phyloP scores from a whole-genome alignment of 805 yeast species.

The Jamesozyma lodderae region DNA sequence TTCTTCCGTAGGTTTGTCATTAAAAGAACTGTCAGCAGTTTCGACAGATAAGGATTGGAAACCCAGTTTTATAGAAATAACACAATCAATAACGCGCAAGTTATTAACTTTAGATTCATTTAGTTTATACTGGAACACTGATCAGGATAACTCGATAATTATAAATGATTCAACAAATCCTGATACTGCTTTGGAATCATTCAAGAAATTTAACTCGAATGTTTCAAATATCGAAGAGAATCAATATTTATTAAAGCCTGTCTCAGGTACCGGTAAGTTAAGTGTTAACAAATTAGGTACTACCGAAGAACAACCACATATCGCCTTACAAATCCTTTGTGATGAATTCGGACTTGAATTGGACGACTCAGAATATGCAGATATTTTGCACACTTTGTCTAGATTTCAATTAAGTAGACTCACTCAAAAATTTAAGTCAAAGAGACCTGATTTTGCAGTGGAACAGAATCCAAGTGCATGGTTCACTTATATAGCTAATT shows the following conservation, averaged over 20 bases:
- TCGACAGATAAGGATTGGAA: conserved; percentile 81
- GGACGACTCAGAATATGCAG: conserved; percentile 78
- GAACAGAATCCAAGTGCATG: conserved; percentile 66
- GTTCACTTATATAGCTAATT: conserved; percentile 74
- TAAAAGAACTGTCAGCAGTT: conserved; percentile 82
- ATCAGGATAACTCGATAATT: background rate
- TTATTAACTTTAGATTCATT: conserved; percentile 64
- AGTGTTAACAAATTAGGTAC: conserved; percentile 73
- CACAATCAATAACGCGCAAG: conserved; percentile 62
- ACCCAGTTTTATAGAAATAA: conserved; percentile 72
- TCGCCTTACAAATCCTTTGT: conserved; percentile 65
- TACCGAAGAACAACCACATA: conserved; percentile 58
- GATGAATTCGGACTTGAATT: conserved; percentile 84
- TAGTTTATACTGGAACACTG: conserved; percentile 76
- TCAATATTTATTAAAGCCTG: conserved; percentile 72
- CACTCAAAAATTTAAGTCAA: conserved; percentile 63
- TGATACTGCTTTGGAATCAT: conserved; percentile 20
- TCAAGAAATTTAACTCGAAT: background rate
- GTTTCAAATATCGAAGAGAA: conserved; percentile 6
- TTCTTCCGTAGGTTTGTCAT: conserved; percentile 72
- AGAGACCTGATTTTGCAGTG: conserved; percentile 48
- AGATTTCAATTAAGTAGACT: conserved; percentile 71
- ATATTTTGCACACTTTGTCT: conserved; percentile 71
- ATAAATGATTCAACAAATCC: conserved; percentile 29
- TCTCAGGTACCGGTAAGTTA: conserved; percentile 77